Base-by-base conservation (phyloP, 2,329 filamentous ascomycete species). In the Aspergillus sojae region DNA sequence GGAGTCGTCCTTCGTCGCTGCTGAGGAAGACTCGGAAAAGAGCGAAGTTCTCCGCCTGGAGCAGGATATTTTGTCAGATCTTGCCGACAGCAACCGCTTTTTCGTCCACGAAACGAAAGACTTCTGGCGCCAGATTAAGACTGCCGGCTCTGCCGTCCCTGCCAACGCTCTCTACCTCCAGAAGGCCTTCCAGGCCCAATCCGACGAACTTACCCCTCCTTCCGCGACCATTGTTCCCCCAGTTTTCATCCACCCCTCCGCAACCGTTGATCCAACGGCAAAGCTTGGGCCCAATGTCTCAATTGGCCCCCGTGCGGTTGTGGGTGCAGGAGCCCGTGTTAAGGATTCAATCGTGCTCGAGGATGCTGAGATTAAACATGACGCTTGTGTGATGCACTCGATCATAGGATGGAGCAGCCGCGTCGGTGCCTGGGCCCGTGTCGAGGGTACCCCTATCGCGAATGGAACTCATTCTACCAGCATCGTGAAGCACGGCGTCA, bases 61-160 rank as follows among this genome's bases (percentile, higher is more conserved):
- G 83, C 95, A 98, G 82, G 95, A 99, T 77, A 97, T 98, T 58
- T 86, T 99, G 64, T 91, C 93, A 58, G 94, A 98, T 75, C 89
- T 98, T 74, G 94, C 95, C 65, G 95, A 98, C 81, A 97, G 88
- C 86, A 95, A 96, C 82, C 92, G 95, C 79, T 99, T 99, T 84
- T 98, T 93, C 81, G 95, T 98, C 36, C 91, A 97, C 79, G 95
- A 99, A 84, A 98, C 94, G 69, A 96, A 96, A 83, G 95, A 98
- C 79, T 99, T 99, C 81, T 99, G 95, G 95, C 93, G 95, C 72
- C 95, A 99, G 85, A 98, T 99, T 87, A 99, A 99, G 87, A 97
- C 95, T 1, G 95, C 95, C 64, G 95, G 95, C 64, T 98, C 94
- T 6, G 95, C 95, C 57, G 93, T 99, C 32, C 95, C 95, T 19